A percentile compares a stretch with the other conserved stretches of the same genome.
phyloP scores from a whole-genome alignment of 176 grass and related monocot species.

The Rhynchospora tenuis region DNA sequence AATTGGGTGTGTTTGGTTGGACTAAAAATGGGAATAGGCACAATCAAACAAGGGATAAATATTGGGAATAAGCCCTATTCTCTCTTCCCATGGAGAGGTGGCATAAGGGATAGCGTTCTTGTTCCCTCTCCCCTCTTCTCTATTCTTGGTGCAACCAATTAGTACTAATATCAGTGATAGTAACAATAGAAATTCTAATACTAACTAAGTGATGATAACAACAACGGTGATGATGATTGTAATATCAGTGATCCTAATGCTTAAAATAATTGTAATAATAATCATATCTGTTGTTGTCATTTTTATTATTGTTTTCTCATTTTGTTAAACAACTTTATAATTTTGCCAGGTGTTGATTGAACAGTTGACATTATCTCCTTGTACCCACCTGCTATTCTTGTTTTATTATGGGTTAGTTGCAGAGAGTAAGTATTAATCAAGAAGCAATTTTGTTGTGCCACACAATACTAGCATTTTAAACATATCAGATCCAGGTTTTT shows the following conservation, averaged over 20 bases:
- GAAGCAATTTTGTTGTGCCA: background rate
- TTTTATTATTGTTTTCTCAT: background rate
- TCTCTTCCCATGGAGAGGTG: no score
- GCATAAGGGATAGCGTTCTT: no score
- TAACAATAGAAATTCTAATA: background rate
- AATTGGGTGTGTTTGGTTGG: no score
- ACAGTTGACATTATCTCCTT: slow-evolving; percentile 72
- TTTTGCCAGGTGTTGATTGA: slow-evolving; percentile 69
- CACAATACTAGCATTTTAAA: background rate
- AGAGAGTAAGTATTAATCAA: slow-evolving; percentile 66
- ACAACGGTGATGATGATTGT: background rate
- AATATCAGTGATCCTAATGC: background rate
- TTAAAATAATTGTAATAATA: background rate
- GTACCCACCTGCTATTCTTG: slow-evolving; percentile 80
- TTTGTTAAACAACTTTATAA: background rate
- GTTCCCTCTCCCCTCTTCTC: no score
- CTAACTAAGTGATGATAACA: background rate
- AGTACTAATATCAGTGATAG: background rate
- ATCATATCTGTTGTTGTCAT: background rate
- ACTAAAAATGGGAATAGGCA: no score
- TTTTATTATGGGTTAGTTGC: slow-evolving; percentile 82
- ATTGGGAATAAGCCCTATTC: no score
- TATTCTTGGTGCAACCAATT: no score
- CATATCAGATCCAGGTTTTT: background rate
- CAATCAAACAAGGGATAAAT: no score